Percentiles rank a stretch among this genome's conserved stretches.
These are phyloP conservation scores for Chaetothyriales sp. DNA, from an alignment of 2,329 filamentous ascomycete species.

Conservation along the genomic window DNA sequence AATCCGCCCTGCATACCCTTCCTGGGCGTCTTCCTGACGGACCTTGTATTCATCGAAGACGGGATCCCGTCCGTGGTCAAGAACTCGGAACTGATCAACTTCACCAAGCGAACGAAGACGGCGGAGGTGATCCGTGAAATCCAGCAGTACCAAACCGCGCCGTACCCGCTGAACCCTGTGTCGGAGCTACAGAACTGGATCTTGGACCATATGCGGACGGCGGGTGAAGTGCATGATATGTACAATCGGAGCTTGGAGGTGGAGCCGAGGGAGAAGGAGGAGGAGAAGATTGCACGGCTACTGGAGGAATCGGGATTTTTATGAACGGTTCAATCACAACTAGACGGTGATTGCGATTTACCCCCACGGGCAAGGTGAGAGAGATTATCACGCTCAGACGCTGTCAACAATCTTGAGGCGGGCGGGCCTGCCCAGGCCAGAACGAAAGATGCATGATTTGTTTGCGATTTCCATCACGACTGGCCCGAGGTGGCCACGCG, in stretches of 20 bases:
- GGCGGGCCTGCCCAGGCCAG: background rate
- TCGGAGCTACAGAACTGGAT: constrained; percentile 94
- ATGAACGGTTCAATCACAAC: constrained; percentile 18
- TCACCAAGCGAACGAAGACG: constrained; percentile 94
- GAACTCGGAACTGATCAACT: constrained; percentile 94
- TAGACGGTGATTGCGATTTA: background rate
- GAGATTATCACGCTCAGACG: background rate
- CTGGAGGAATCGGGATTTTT: constrained; percentile 37
- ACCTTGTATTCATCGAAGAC: constrained; percentile 96
- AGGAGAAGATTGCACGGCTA: constrained; percentile 92
- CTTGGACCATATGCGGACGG: constrained; percentile 85
- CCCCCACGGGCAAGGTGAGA: background rate
- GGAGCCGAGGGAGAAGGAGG: constrained; percentile 89
- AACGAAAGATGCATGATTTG: background rate
- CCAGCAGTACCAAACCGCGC: constrained; percentile 95
- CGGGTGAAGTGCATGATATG: constrained; percentile 97
- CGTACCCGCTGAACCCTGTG: constrained; percentile 82
- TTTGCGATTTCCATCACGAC: background rate
- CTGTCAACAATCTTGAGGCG: background rate
- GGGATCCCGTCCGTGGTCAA: constrained; percentile 94
- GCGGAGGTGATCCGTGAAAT: constrained; percentile 97
- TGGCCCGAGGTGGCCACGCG: background rate
- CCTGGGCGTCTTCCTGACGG: constrained; percentile 93
- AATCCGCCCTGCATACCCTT: constrained; percentile 97
- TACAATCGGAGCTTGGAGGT: constrained; percentile 92